Conservation (phyloP, 208 protist species). For the Trypanosomatidae sp. region DNA sequence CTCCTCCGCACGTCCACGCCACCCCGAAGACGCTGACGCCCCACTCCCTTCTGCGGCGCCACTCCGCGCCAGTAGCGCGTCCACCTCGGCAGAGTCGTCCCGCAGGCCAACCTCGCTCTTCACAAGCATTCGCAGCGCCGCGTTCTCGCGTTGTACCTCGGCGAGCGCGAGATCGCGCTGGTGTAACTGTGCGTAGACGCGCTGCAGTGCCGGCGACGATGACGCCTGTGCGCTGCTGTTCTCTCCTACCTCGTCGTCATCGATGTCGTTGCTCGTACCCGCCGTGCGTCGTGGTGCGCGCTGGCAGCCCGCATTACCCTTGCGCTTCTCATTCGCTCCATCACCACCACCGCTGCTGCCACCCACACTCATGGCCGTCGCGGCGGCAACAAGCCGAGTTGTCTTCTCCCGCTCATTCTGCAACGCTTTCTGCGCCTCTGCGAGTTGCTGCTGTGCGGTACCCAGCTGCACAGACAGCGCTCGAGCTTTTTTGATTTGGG, state of each 20-base stretch:
- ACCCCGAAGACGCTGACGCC: conserved; percentile 16
- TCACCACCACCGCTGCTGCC: background rate
- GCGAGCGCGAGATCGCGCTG: conserved; percentile 44
- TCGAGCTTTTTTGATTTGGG: conserved; percentile 39
- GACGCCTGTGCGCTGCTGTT: too few relatives aligned
- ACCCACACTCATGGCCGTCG: background rate
- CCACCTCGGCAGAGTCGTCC: conserved; percentile 35
- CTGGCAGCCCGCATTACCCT: background rate
- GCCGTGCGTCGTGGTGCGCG: too few relatives aligned
- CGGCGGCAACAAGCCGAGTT: conserved; percentile 15
- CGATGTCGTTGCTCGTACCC: too few relatives aligned
- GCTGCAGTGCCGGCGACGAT: conserved; percentile 21
- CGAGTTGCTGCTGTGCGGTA: conserved; percentile 16
- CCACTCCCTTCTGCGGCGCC: background rate
- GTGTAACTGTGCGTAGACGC: conserved; percentile 55
- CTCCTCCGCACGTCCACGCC: conserved; percentile 69
- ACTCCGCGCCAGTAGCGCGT: conserved; percentile 34
- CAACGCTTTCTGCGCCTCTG: conserved; percentile 36
- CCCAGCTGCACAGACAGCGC: conserved; percentile 52
- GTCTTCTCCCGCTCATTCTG: conserved; percentile 35
- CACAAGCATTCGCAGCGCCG: conserved; percentile 46
- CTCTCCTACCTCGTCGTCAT: too few relatives aligned
- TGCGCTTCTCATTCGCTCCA: background rate
- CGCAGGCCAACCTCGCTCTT: conserved; percentile 51
- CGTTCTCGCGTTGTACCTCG: conserved; percentile 56